A percentile compares a stretch with the other conserved stretches of the same genome.
Conservation (phyloP, 495 filamentous ascomycete species). For the Lophiotrema nucula region DNA sequence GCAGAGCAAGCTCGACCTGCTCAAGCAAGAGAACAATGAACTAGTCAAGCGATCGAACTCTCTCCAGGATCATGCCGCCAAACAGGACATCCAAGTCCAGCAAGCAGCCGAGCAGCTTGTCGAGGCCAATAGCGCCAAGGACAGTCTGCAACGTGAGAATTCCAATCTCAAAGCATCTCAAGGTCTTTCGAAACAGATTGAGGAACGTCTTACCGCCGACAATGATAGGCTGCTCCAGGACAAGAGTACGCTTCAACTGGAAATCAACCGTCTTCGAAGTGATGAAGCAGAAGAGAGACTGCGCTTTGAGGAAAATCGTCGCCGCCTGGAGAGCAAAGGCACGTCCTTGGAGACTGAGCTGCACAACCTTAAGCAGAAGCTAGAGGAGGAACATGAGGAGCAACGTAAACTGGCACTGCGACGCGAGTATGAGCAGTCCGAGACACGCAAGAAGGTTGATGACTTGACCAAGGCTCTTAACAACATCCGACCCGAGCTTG, state of each 20-base stretch:
- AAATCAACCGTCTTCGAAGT: constrained; percentile 66
- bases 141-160: constrained; percentile 86
- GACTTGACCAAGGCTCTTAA: constrained; percentile 78
- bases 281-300: neutral
- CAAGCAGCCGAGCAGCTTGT: constrained; percentile 91
- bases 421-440: constrained; percentile 83
- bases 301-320: constrained; percentile 47
- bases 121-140: constrained; percentile 73
- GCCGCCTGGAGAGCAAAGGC: constrained; percentile 70
- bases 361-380: constrained; percentile 72
- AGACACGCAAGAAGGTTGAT: constrained; percentile 83
- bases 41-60: constrained; percentile 74
- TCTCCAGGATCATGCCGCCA: constrained; percentile 76
- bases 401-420: constrained; percentile 72
- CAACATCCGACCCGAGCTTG: constrained; percentile 76
- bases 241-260: constrained; percentile 70
- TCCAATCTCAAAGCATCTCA: constrained; percentile 93
- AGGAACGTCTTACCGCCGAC: constrained; percentile 80
- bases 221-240: constrained; percentile 83
- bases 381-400: constrained; percentile 80
- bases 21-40: constrained; percentile 79
- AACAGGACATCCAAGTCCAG: constrained; percentile 84
- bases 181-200: constrained; percentile 84
- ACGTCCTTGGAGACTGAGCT: constrained; percentile 79
- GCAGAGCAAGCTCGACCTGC: constrained; percentile 78